Evolutionary conservation across 2,329 filamentous ascomycete species (phyloP).

Genomic region (Verticillium zaregamsianum): DNA sequence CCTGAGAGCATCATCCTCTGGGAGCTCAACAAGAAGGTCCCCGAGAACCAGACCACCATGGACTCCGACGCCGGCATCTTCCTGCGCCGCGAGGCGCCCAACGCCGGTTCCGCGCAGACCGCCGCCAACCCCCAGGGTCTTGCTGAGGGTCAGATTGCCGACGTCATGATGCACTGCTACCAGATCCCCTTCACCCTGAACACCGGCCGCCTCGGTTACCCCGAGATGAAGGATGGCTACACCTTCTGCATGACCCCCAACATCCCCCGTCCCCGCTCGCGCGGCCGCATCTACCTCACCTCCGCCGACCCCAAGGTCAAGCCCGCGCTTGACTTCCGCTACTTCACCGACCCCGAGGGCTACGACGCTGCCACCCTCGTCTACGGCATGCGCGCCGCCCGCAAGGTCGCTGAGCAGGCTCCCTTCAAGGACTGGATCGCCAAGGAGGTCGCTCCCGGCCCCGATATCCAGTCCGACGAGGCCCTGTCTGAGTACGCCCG

Average conservation of each 20-base stretch:
- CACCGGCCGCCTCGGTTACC: constrained; percentile 74
- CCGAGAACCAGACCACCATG: constrained; percentile 80
- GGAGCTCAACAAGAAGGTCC: constrained; percentile 75
- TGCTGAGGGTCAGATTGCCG: constrained; percentile 69
- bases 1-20: constrained; percentile 60
- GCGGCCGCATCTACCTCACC: constrained; percentile 73
- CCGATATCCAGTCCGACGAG: constrained; percentile 69
- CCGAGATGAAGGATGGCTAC: constrained; percentile 59
- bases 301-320: constrained; percentile 72
- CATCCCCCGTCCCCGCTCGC: constrained; percentile 77
- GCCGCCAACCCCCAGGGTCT: constrained; percentile 44
- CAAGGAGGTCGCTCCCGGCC: constrained; percentile 75
- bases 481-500: constrained; percentile 78
- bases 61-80: constrained; percentile 88
- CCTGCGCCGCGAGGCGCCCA: constrained; percentile 69
- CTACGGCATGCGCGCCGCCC: constrained; percentile 71
- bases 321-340: constrained; percentile 81
- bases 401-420: constrained; percentile 67
- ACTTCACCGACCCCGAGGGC: constrained; percentile 82
- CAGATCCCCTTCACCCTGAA: constrained; percentile 91
- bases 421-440: constrained; percentile 84
- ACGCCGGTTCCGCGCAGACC: constrained; percentile 55
- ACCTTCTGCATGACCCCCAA: constrained; percentile 94
- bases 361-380: constrained; percentile 82
- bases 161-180: constrained; percentile 97